A percentile compares a stretch with the other conserved stretches of the same genome.
Evolutionary conservation across 2,329 filamentous ascomycete species (phyloP).

Genomic region (Colletotrichum horii): DNA sequence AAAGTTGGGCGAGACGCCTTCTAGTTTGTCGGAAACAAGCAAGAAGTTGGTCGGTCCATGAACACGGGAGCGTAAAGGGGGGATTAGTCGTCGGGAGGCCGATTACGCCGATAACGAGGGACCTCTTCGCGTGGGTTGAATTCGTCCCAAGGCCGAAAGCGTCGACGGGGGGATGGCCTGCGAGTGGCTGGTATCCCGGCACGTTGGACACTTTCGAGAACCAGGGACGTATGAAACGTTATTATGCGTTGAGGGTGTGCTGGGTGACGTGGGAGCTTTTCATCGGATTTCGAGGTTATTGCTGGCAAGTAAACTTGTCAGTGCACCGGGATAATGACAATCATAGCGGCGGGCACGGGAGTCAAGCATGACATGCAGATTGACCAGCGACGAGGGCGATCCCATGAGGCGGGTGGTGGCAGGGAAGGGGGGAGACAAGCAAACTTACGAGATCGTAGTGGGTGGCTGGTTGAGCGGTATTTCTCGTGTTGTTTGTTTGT

Average conservation of each 20-base stretch:
- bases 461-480: neutral
- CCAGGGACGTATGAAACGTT: conserved; percentile 29
- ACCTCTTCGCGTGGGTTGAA: neutral
- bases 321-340: conserved; percentile 15
- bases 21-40: conserved; percentile 12
- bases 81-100: conserved; percentile 1
- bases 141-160: conserved; percentile 17
- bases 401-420: neutral
- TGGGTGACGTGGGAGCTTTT: conserved; percentile 15
- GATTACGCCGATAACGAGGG: conserved; percentile 10
- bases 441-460: conserved; percentile 2
- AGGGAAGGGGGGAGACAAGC: neutral
- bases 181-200: conserved; percentile 1
- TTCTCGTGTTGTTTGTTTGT: neutral
- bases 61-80: conserved; percentile 22
- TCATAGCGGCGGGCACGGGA: conserved; percentile 2
- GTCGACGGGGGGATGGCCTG: neutral
- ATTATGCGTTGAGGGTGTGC: conserved; percentile 26
- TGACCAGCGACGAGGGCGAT: neutral
- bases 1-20: conserved; percentile 6
- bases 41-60: conserved; percentile 32
- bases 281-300: conserved; percentile 14
- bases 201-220: conserved; percentile 12
- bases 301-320: conserved; percentile 14
- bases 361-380: conserved; percentile 16